These are phyloP conservation scores for Aspergillus oerlinghausenensis DNA, from an alignment of 2,329 filamentous ascomycete genomes.

Conservation along the genomic window DNA sequence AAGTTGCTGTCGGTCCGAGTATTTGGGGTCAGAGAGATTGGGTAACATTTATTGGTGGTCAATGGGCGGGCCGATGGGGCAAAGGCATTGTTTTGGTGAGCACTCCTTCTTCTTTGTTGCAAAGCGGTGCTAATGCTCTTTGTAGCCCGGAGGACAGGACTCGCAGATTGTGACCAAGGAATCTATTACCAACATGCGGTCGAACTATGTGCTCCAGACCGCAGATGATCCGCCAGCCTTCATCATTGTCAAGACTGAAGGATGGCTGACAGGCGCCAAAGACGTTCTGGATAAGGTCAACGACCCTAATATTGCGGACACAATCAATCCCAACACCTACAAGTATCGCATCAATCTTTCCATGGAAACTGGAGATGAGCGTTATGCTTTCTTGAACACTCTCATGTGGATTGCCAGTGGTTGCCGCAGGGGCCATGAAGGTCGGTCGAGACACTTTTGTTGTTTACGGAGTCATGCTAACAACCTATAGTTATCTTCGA, in stretches of 20 bases:
- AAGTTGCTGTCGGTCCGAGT: conserved; percentile 43
- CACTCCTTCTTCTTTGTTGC: conserved; percentile 3
- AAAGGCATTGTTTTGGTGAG: conserved; percentile 48
- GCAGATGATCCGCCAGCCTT: conserved; percentile 48
- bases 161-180: conserved; percentile 47
- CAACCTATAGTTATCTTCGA: conserved; percentile 19
- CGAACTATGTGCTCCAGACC: conserved; percentile 47
- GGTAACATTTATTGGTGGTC: conserved; percentile 48
- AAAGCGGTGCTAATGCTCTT: conserved; percentile 8
- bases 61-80: conserved; percentile 51
- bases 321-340: conserved; percentile 46
- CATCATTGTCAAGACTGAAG: conserved; percentile 44
- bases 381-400: conserved; percentile 47
- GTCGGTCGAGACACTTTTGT: conserved; percentile 22
- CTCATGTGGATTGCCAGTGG: conserved; percentile 49
- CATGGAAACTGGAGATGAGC: conserved; percentile 48
- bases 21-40: conserved; percentile 50
- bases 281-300: conserved; percentile 47
- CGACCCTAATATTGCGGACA: conserved; percentile 41
- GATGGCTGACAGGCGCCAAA: conserved; percentile 47
- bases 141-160: conserved; percentile 47
- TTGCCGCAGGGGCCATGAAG: conserved; percentile 43
- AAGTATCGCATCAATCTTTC: conserved; percentile 46
- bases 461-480: conserved; percentile 8
- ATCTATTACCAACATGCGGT: conserved; percentile 41